Evolutionary conservation across 2,329 filamentous ascomycete species (phyloP).

Genomic region (Aspergillus flavus): DNA sequence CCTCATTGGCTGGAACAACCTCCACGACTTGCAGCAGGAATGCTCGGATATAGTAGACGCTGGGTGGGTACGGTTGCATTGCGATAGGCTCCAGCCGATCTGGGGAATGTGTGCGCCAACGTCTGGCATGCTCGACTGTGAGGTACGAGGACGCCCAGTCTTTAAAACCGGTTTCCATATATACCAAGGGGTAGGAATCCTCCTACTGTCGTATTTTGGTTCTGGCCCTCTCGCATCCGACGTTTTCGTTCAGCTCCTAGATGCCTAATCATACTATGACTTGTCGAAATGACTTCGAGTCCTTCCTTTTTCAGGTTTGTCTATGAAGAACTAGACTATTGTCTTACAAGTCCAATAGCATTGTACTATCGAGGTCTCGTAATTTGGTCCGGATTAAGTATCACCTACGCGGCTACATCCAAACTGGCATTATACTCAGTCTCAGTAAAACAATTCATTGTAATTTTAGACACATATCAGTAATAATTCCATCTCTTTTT

Average conservation of each 20-base stretch:
- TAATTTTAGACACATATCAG: too few relatives aligned
- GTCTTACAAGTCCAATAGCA: too few relatives aligned
- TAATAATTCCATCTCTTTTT: too few relatives aligned
- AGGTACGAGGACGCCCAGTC: slow-evolving; percentile 4
- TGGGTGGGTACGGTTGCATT: background rate
- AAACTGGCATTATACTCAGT: too few relatives aligned
- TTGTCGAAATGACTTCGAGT: too few relatives aligned
- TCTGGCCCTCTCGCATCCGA: background rate
- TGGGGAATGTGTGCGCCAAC: background rate
- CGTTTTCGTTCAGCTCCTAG: background rate
- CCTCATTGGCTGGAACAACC: background rate
- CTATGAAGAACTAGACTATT: background rate
- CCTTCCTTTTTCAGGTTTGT: background rate
- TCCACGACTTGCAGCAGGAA: background rate
- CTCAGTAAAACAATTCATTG: too few relatives aligned
- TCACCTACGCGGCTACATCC: too few relatives aligned
- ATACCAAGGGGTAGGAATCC: background rate
- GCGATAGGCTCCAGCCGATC: background rate
- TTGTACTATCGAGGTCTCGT: too few relatives aligned
- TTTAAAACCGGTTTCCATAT: background rate
- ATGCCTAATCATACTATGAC: background rate
- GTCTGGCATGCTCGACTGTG: background rate
- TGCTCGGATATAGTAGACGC: background rate
- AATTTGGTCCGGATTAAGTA: too few relatives aligned
- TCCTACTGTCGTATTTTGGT: background rate